phyloP scores from a whole-genome alignment of 768 basidiomycete genomes.

The Boletellus emodensis region DNA sequence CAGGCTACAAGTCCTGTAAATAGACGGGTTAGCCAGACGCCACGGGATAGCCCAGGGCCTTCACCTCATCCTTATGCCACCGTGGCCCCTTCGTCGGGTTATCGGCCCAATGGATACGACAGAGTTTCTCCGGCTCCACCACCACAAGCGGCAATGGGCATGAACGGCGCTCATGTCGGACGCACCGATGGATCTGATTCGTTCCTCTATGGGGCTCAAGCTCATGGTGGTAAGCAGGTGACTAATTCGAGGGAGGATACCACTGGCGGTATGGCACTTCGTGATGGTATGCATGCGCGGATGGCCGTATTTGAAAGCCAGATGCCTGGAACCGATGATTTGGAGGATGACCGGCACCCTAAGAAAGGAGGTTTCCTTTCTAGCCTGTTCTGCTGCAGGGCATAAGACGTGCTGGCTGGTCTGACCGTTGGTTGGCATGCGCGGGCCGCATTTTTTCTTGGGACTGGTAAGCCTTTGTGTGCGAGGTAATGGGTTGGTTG shows the following conservation, averaged over 20 bases:
- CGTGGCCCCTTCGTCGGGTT: slow-evolving; percentile 54
- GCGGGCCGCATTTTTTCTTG: slow-evolving; percentile 27
- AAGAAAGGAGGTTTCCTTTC: slow-evolving; percentile 61
- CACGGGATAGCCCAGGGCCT: slow-evolving; percentile 45
- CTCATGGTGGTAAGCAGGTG: slow-evolving; percentile 44
- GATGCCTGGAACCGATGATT: slow-evolving; percentile 54
- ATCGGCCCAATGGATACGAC: slow-evolving; percentile 52
- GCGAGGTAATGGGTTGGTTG: neutral
- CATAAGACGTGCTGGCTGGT: slow-evolving; percentile 37
- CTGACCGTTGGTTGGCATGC: slow-evolving; percentile 19
- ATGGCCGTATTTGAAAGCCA: slow-evolving; percentile 72
- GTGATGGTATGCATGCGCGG: slow-evolving; percentile 35
- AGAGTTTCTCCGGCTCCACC: slow-evolving; percentile 48
- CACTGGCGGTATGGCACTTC: slow-evolving; percentile 38
- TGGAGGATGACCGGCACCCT: slow-evolving; percentile 63
- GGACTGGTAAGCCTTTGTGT: slow-evolving; percentile 21
- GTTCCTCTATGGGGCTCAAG: slow-evolving; percentile 57
- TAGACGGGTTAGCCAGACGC: slow-evolving; percentile 65
- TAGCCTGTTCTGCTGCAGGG: slow-evolving; percentile 66
- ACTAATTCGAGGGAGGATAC: slow-evolving; percentile 52
- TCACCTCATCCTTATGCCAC: slow-evolving; percentile 71
- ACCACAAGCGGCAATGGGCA: slow-evolving; percentile 32
- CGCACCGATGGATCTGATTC: slow-evolving; percentile 62
- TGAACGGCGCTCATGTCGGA: slow-evolving; percentile 38
- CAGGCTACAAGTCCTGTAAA: slow-evolving; percentile 65